Base-by-base conservation (phyloP, 352 stramenopile genomes). In the Phytopythium oedochilum region DNA sequence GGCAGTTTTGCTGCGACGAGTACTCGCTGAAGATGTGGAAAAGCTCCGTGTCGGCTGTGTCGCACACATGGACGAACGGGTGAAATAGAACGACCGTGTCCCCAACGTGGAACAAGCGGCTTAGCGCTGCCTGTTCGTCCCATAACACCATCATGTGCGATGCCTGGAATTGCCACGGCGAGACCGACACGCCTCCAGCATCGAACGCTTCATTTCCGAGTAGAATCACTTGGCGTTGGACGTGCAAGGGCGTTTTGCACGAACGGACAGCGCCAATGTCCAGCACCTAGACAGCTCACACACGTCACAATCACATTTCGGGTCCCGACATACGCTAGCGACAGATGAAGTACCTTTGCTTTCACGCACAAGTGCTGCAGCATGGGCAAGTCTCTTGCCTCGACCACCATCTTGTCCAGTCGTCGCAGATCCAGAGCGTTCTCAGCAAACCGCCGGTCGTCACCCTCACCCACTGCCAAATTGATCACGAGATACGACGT, bases 111-210 rank as follows among this genome's bases (percentile, higher is more conserved):
- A 87, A 87, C 3, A 89, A 50, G 0, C 68, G 71, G 63, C 78
- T 89, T 11, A 89, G 68, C 20, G 68, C 68, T 20, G 86, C 76
- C 65, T 89, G 78, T 14, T 89, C 78, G 31, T 87, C 78, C 78
- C 78, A 89, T 4, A 89, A 52, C 23, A 89, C 69, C 40, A 86
- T 70, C 50, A 84, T 57, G 40, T 86, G 73, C 15, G 78, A 73
- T 0, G 55, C 60, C 60, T 71, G 60, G 18, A 49, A 54, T 44
- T 55, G 45, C 23, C 50, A 50, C 42, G 75, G 61, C 0, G 46
- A 48, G 22, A 23, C 42, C 6, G 5, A 32, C 42, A n/a, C n/a
- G 3, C 25, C 42, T 9, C 38, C 38, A 11, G 38, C 32, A 12
- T 32, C 42, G 22, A 2, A 17, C 11, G 17, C 17, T 20, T 18